These are phyloP conservation scores for Macadamia tetraphylla DNA, from an alignment of 164 flowering plant genomes.

Conservation along the genomic window DNA sequence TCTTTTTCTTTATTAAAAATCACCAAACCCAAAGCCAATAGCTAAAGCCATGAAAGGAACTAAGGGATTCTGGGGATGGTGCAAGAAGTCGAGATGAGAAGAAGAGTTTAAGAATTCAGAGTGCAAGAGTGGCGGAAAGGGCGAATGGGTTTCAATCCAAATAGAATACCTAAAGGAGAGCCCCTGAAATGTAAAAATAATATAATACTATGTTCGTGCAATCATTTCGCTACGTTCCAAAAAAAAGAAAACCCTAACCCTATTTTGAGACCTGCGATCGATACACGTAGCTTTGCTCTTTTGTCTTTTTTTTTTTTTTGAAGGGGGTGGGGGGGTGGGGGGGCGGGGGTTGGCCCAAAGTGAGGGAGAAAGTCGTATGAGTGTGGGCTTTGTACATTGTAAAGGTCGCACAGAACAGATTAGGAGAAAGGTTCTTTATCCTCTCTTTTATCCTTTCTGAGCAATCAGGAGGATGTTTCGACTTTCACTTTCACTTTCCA, in stretches of 20 bases:
- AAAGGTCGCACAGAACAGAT: neutral
- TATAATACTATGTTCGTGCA: conserved; percentile 24
- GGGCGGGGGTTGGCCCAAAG: neutral
- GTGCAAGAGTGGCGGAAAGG: conserved; percentile 4
- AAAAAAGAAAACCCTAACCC: conserved; percentile 21
- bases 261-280: conserved; percentile 10
- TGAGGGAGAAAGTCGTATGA: neutral
- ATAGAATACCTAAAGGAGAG: conserved; percentile 18
- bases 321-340: neutral
- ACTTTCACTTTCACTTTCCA: too few relatives aligned
- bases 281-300: conserved; percentile 9
- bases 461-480: too few relatives aligned
- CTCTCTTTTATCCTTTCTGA: too few relatives aligned
- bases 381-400: neutral
- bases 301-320: conserved; percentile 3
- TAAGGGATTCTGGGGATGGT: conserved; percentile 2
- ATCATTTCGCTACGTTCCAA: conserved; percentile 18
- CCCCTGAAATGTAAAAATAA: neutral
- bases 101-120: neutral
- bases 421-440: neutral
- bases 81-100: too few relatives aligned
- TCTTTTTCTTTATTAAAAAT: neutral
- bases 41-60: neutral
- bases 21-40: too few relatives aligned
- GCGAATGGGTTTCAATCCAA: neutral